A percentile compares a stretch with the other conserved stretches of the same genome.
These are phyloP conservation scores for Hansenula lynferdii DNA, from an alignment of 1,139 yeast genomes.

Conservation along the genomic window DNA sequence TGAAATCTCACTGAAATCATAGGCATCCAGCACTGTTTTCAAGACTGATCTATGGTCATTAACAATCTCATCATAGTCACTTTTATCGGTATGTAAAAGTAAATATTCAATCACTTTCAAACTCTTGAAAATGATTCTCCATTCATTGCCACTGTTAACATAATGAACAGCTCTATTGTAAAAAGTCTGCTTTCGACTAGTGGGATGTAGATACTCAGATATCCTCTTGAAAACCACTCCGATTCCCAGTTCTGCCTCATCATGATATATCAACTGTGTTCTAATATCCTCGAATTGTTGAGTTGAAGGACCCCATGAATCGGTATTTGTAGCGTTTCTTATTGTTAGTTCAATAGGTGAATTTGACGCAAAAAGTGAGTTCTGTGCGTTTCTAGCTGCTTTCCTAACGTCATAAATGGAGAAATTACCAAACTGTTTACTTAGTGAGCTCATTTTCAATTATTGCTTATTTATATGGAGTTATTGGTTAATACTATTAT, in stretches of 20 bases:
- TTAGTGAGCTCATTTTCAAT: slow-evolving; percentile 24
- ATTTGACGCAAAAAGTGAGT: slow-evolving; percentile 9
- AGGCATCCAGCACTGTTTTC: background rate
- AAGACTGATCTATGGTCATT: background rate
- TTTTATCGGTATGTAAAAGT: slow-evolving; percentile 7
- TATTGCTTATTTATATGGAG: no score
- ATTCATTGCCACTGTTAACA: slow-evolving; percentile 32
- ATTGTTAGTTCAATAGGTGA: slow-evolving; percentile 31
- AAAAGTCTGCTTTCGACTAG: slow-evolving; percentile 25
- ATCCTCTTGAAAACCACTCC: background rate
- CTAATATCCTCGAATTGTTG: slow-evolving; percentile 32
- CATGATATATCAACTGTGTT: slow-evolving; percentile 19
- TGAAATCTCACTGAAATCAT: background rate
- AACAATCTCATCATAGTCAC: background rate
- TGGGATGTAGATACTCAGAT: slow-evolving; percentile 22
- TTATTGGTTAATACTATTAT: no score
- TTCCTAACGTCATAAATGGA: slow-evolving; percentile 32
- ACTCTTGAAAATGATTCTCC: slow-evolving; percentile 33
- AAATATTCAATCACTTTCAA: slow-evolving; percentile 28
- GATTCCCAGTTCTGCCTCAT: background rate
- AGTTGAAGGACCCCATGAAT: slow-evolving; percentile 42
- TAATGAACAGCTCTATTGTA: slow-evolving; percentile 33
- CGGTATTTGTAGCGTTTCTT: slow-evolving; percentile 40
- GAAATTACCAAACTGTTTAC: slow-evolving; percentile 28
- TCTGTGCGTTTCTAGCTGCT: slow-evolving; percentile 26